A percentile compares a stretch with the other conserved stretches of the same genome.
These are phyloP conservation scores for Oryza officinalis DNA, from an alignment of 176 grass and related monocot genomes.

Conservation along the genomic window DNA sequence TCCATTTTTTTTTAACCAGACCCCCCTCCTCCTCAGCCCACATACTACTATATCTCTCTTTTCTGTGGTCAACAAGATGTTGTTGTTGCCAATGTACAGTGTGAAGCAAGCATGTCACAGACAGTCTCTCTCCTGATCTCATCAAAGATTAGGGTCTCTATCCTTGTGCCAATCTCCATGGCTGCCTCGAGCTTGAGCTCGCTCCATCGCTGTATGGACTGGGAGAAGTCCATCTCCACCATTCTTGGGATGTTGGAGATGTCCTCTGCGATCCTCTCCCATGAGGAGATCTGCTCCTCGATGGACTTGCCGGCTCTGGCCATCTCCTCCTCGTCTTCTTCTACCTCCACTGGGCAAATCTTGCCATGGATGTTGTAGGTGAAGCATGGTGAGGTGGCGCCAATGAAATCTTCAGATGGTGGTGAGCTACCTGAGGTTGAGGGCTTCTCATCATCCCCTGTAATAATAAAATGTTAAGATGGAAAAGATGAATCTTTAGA, in stretches of 20 bases:
- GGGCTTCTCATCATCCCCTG: slow-evolving; percentile 60
- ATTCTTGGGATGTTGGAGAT: slow-evolving; percentile 57
- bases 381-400: slow-evolving; percentile 39
- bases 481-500: not conserved
- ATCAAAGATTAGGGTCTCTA: slow-evolving; percentile 88
- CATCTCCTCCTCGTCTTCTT: slow-evolving; percentile 34
- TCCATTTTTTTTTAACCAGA: not conserved
- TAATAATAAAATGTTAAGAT: not conserved
- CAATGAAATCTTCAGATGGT: slow-evolving; percentile 27
- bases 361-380: slow-evolving; percentile 36
- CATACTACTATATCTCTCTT: not conserved
- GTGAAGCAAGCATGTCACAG: slow-evolving; percentile 58
- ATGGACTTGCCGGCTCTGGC: slow-evolving; percentile 29
- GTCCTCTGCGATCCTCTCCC: slow-evolving; percentile 65
- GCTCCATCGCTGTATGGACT: slow-evolving; percentile 53
- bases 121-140: slow-evolving; percentile 75
- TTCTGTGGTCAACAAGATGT: slow-evolving; percentile 43
- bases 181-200: slow-evolving; percentile 37
- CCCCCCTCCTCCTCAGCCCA: not conserved
- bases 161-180: slow-evolving; percentile 56
- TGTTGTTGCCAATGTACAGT: slow-evolving; percentile 59
- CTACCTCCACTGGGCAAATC: slow-evolving; percentile 26
- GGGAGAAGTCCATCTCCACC: slow-evolving; percentile 60
- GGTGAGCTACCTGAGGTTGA: slow-evolving; percentile 63
- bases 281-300: slow-evolving; percentile 54